Percentiles rank a stretch among this genome's conserved stretches.
Evolutionary conservation across 805 yeast genomes (phyloP).

Genomic region (Saturnispora silvae): DNA sequence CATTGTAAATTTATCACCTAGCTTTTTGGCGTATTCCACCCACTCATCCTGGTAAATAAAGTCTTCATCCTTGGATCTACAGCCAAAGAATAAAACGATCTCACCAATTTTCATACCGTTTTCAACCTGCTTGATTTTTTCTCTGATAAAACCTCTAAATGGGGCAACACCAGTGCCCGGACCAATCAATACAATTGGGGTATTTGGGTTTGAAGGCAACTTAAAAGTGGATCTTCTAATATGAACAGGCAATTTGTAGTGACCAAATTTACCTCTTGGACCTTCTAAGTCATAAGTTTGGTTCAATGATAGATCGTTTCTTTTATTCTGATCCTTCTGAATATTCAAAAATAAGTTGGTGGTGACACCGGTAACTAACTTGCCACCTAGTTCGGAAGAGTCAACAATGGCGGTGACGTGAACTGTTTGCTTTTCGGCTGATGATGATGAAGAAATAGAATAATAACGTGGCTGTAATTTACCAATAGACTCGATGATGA

Average conservation of each 20-base stretch:
- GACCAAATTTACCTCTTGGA: slow-evolving; percentile 52
- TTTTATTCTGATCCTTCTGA: slow-evolving; percentile 42
- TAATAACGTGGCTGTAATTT: slow-evolving; percentile 83
- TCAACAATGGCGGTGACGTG: slow-evolving; percentile 82
- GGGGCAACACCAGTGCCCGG: slow-evolving; percentile 98
- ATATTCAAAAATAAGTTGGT: slow-evolving; percentile 46
- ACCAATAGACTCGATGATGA: slow-evolving; percentile 66
- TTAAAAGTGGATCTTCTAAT: slow-evolving; percentile 84
- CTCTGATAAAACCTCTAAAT: slow-evolving; percentile 76
- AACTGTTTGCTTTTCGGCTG: slow-evolving; percentile 52
- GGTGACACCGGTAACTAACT: slow-evolving; percentile 74
- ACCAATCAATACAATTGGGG: slow-evolving; percentile 82
- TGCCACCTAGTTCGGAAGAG: slow-evolving; percentile 49
- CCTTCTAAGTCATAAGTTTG: slow-evolving; percentile 70
- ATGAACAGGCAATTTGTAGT: slow-evolving; percentile 60
- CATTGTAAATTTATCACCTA: slow-evolving; percentile 43
- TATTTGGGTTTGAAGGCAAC: slow-evolving; percentile 62
- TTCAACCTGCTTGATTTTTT: slow-evolving; percentile 62
- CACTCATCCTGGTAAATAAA: slow-evolving; percentile 84
- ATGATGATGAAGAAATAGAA: slow-evolving; percentile 81
- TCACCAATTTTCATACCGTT: slow-evolving; percentile 48
- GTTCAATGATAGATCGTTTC: slow-evolving; percentile 29
- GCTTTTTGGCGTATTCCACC: slow-evolving; percentile 73
- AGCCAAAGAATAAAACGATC: slow-evolving; percentile 81
- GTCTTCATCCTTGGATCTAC: slow-evolving; percentile 71